phyloP scores from a whole-genome alignment of 805 yeast species.

The Cyberlindnera samutprakarnensis region DNA sequence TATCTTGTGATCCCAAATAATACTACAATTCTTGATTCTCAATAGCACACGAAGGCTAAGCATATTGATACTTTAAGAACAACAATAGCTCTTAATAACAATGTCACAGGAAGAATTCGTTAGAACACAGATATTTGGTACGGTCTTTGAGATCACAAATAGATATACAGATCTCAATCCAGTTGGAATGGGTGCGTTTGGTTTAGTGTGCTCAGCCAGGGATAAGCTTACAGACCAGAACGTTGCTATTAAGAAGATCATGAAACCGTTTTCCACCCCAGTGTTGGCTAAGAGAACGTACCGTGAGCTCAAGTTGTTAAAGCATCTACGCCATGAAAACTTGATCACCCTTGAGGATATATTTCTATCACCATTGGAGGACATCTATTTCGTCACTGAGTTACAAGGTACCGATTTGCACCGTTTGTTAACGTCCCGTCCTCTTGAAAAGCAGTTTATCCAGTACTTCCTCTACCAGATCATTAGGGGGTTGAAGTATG shows the following conservation, averaged over 20 bases:
- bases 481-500: conserved; percentile 79
- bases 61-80: no score
- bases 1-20: no score
- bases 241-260: conserved; percentile 95
- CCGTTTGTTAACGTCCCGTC: conserved; percentile 83
- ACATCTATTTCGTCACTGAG: conserved; percentile 93
- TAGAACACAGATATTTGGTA: conserved; percentile 88
- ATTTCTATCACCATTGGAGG: conserved; percentile 90
- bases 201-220: conserved; percentile 92
- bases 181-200: conserved; percentile 99
- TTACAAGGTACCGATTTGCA: conserved; percentile 95
- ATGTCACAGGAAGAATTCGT: conserved; percentile 10
- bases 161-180: conserved; percentile 91
- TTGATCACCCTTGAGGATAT: conserved; percentile 89
- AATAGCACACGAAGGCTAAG: no score
- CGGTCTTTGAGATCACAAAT: conserved; percentile 88
- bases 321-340: conserved; percentile 92
- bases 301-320: conserved; percentile 87
- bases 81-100: background rate
- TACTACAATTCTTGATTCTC: no score
- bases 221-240: conserved; percentile 86
- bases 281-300: conserved; percentile 95
- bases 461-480: conserved; percentile 96
- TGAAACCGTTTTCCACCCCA: conserved; percentile 95
- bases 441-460: conserved; percentile 91